phyloP scores from a whole-genome alignment of 768 basidiomycete genomes.

The Rhodotorula sphaerocarpa region DNA sequence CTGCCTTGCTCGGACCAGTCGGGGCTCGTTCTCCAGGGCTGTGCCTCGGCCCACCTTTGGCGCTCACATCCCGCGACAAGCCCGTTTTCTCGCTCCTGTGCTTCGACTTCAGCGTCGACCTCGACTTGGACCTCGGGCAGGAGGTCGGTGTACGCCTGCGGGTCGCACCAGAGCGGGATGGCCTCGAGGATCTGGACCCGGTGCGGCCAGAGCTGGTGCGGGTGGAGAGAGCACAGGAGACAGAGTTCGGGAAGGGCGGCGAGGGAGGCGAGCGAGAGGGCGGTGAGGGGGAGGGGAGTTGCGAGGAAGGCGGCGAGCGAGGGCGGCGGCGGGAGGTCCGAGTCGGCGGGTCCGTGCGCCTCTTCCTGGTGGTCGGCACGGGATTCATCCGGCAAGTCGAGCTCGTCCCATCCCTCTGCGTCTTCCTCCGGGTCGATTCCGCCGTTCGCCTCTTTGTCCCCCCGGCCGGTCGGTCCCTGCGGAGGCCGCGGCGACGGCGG shows the following conservation, averaged over 20 bases:
- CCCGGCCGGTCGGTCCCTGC: conserved; percentile 49
- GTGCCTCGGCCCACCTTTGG: conserved; percentile 39
- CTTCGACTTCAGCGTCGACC: conserved; percentile 45
- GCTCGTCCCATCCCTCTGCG: conserved; percentile 22
- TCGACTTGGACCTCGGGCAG: conserved; percentile 56
- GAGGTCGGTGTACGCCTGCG: conserved; percentile 55
- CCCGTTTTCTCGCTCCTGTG: too few species aligned
- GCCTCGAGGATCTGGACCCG: conserved; percentile 63
- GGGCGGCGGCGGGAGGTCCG: conserved; percentile 7
- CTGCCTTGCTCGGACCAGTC: conserved; percentile 21
- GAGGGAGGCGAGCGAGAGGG: conserved; percentile 59
- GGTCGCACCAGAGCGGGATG: conserved; percentile 65
- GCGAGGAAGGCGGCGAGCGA: conserved; percentile 59
- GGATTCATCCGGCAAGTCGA: conserved; percentile 11
- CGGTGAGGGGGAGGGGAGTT: conserved; percentile 53
- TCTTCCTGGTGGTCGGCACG: conserved; percentile 27
- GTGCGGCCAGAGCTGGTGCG: conserved; percentile 55
- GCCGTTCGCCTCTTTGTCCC: conserved; percentile 38
- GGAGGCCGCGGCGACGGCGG: conserved; percentile 46
- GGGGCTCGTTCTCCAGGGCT: conserved; percentile 4
- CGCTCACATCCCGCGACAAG: too few species aligned
- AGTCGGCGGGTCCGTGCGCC: conserved; percentile 40
- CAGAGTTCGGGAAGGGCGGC: conserved; percentile 56
- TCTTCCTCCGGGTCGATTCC: conserved; percentile 38
- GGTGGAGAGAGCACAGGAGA: conserved; percentile 56